Conservation (phyloP, 2,329 filamentous ascomycete genomes). For the Arthrinium phaeospermum region DNA sequence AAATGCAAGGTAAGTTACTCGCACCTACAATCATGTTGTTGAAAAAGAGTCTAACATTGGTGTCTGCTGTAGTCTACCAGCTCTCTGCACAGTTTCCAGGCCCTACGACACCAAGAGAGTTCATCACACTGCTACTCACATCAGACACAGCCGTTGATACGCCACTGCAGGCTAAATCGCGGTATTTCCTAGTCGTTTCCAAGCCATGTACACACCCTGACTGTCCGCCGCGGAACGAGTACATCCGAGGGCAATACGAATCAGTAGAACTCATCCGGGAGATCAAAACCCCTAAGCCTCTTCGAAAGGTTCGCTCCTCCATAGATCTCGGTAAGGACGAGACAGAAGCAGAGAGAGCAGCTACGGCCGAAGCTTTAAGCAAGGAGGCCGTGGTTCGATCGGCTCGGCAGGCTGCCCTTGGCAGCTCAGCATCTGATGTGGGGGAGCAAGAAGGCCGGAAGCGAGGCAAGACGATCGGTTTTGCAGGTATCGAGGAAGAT, state of each 20-base stretch:
- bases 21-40: background rate
- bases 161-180: conserved; percentile 47
- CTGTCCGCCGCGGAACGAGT: conserved; percentile 71
- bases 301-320: conserved; percentile 51
- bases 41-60: background rate
- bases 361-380: conserved; percentile 37
- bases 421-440: conserved; percentile 26
- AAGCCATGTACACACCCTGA: conserved; percentile 82
- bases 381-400: conserved; percentile 52
- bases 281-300: conserved; percentile 62
- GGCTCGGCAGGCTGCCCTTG: conserved; percentile 36
- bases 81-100: conserved; percentile 89
- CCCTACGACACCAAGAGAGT: conserved; percentile 86
- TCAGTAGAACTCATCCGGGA: conserved; percentile 91
- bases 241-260: conserved; percentile 86
- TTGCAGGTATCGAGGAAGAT: conserved; percentile 36
- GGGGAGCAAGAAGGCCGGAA: conserved; percentile 43
- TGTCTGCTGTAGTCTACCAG: conserved; percentile 68
- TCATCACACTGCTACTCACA: conserved; percentile 79
- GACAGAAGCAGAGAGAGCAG: conserved; percentile 37
- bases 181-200: conserved; percentile 86
- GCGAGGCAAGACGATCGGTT: conserved; percentile 32
- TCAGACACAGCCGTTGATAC: conserved; percentile 57
- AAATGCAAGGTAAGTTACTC: conserved; percentile 62
- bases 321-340: conserved; percentile 46